These are phyloP conservation scores for Penicillium bialowiezense DNA, from an alignment of 495 filamentous ascomycete species.

Conservation along the genomic window DNA sequence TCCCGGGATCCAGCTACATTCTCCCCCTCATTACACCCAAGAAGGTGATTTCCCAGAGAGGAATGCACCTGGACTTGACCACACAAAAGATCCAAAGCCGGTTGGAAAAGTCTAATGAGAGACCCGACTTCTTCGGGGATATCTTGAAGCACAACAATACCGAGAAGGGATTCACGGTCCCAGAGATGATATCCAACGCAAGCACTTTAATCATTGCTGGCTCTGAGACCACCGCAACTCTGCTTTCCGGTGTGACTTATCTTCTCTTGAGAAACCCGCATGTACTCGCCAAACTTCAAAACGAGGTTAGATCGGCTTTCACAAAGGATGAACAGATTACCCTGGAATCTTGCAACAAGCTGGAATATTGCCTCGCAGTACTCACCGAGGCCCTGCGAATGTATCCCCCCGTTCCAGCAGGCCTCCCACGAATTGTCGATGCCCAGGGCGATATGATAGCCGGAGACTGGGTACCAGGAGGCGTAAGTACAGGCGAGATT, in stretches of 20 bases:
- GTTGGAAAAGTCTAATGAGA: constrained; percentile 14
- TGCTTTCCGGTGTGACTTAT: constrained; percentile 52
- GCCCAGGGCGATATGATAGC: constrained; percentile 43
- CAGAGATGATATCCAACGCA: constrained; percentile 41
- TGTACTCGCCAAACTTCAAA: constrained; percentile 39
- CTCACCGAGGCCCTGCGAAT: constrained; percentile 56
- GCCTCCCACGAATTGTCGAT: constrained; percentile 42
- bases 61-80: constrained; percentile 11
- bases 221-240: constrained; percentile 60
- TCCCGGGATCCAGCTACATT: constrained; percentile 11
- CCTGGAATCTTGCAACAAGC: constrained; percentile 36
- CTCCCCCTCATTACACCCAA: constrained; percentile 17
- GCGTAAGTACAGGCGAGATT: constrained; percentile 12
- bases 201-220: constrained; percentile 46
- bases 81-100: constrained; percentile 13
- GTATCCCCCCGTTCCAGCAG: constrained; percentile 52
- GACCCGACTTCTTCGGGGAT: constrained; percentile 20
- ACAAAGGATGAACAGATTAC: constrained; percentile 50
- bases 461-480: constrained; percentile 40
- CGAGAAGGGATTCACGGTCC: constrained; percentile 35
- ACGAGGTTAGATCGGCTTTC: constrained; percentile 51
- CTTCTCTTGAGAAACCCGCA: constrained; percentile 47
- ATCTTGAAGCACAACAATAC: constrained; percentile 19
- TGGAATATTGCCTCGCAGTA: constrained; percentile 55
- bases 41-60: constrained; percentile 25